Percentiles rank a stretch among this genome's conserved stretches.
phyloP scores from a whole-genome alignment of 176 grass and related monocot genomes.

The Secale cereale region DNA sequence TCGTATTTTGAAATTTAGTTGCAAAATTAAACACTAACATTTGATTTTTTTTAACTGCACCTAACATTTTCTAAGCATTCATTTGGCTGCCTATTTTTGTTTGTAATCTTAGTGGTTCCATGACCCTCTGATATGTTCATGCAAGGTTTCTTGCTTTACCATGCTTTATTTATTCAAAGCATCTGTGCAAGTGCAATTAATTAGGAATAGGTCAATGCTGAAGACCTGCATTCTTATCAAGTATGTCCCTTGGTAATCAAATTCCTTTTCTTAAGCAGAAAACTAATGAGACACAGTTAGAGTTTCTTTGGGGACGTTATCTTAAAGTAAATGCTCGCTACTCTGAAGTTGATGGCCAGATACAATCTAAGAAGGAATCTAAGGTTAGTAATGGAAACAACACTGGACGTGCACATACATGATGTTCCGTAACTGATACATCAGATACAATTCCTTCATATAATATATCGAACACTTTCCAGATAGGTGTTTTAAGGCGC shows the following conservation, averaged over 20 bases:
- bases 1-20: constrained; percentile 21
- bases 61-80: not conserved
- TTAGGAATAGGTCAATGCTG: not conserved
- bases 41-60: constrained; percentile 5
- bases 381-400: constrained; percentile 50
- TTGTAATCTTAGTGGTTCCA: constrained; percentile 22
- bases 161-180: constrained; percentile 1
- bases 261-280: constrained; percentile 55
- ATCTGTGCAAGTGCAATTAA: not conserved
- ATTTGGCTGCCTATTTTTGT: constrained; percentile 17
- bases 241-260: not conserved
- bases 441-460: constrained; percentile 12
- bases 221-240: constrained; percentile 11
- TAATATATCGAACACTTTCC: constrained; percentile 35
- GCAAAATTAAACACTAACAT: not conserved
- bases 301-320: constrained; percentile 67
- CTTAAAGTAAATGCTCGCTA: constrained; percentile 53
- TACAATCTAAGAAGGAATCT: constrained; percentile 62
- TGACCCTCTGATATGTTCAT: not conserved
- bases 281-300: constrained; percentile 66
- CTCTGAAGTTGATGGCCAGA: constrained; percentile 75
- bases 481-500: constrained; percentile 63
- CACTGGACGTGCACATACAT: constrained; percentile 7
- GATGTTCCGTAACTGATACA: not conserved
- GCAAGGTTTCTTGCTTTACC: not conserved